Conservation (phyloP, 257 asterid species). For the Craterostigma plantagineum region DNA sequence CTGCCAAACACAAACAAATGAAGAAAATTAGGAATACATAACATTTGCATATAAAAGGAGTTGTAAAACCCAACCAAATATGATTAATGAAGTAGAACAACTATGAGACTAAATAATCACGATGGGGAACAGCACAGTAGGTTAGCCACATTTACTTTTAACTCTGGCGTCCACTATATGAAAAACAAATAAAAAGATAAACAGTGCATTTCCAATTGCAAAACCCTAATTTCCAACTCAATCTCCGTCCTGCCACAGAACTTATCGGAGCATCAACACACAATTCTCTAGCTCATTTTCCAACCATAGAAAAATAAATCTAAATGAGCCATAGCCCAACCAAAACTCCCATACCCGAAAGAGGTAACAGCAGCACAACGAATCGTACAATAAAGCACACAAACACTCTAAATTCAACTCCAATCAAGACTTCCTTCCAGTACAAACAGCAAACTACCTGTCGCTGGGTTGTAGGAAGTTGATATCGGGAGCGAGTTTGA, state of each 20-base stretch:
- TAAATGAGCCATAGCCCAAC: not conserved
- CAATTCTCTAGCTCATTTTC: constrained; percentile 1
- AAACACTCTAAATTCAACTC: not conserved
- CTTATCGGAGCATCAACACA: constrained; percentile 1
- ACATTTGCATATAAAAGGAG: constrained; percentile 4
- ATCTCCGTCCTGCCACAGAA: not conserved
- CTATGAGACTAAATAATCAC: constrained; percentile 1
- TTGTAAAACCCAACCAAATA: not conserved
- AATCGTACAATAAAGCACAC: constrained; percentile 4
- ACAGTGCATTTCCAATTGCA: not conserved
- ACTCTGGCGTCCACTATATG: too few relatives aligned
- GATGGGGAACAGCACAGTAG: not conserved
- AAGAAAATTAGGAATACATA: constrained; percentile 4
- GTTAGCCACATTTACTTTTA: too few relatives aligned
- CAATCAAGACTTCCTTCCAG: not conserved
- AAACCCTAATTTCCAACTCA: not conserved
- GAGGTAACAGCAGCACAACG: constrained; percentile 4
- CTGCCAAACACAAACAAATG: constrained; percentile 24
- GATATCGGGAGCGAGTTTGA: constrained; percentile 80
- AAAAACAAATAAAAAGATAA: not conserved
- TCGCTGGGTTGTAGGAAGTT: constrained; percentile 78
- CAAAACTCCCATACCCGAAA: not conserved
- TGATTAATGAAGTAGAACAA: not conserved
- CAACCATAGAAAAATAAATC: not conserved
- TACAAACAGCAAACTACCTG: constrained; percentile 22